Conservation (phyloP, 495 filamentous ascomycete species). For the Pyrenula aspistea region DNA sequence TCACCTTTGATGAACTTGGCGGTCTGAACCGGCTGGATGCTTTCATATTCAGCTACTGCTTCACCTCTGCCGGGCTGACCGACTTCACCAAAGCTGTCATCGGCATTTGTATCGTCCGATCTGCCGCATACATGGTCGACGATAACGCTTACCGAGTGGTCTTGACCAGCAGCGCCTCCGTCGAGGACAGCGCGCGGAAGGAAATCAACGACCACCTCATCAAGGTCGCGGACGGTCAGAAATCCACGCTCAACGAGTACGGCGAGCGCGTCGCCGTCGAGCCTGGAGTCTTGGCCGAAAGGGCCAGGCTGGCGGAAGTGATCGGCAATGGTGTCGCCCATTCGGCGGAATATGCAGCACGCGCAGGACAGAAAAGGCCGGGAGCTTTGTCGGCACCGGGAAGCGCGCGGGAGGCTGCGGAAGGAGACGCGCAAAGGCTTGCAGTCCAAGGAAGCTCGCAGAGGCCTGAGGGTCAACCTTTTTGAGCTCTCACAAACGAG, state of each 20-base stretch:
- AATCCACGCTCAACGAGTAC: constrained; percentile 1
- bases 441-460: too few species aligned
- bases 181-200: constrained; percentile 12
- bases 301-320: constrained; percentile 4
- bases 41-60: constrained; percentile 4
- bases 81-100: constrained; percentile 4
- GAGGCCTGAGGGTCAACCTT: too few species aligned
- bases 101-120: constrained; percentile 5
- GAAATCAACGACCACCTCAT: constrained; percentile 13
- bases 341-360: constrained; percentile 3
- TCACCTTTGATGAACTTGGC: constrained; percentile 2
- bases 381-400: constrained; percentile 1
- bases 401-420: too few species aligned
- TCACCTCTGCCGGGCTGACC: constrained; percentile 2
- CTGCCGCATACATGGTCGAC: constrained; percentile 3
- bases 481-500: too few species aligned
- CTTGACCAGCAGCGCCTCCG: constrained; percentile 19
- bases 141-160: constrained; percentile 4
- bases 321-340: constrained; percentile 4
- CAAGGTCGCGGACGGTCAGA: too few species aligned
- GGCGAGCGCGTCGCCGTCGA: constrained; percentile 1
- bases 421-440: too few species aligned
- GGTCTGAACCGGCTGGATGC: constrained; percentile 3
- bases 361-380: constrained; percentile 2
- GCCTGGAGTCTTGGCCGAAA: constrained; percentile 2